phyloP scores from a whole-genome alignment of 139 green algal species.

The Micractinium sp. region DNA sequence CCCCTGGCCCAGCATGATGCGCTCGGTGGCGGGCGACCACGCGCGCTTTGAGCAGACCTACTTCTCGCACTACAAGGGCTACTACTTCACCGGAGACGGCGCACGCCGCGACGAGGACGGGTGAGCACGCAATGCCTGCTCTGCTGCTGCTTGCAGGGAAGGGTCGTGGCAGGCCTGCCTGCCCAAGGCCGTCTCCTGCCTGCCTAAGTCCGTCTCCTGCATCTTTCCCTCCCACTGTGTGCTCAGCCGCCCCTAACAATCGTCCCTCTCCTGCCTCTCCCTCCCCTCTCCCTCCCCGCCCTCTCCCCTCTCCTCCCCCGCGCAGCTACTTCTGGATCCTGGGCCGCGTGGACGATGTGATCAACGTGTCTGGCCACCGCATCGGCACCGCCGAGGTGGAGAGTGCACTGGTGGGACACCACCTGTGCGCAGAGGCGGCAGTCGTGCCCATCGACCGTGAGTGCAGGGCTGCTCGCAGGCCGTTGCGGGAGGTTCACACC shows the following conservation, averaged over 20 bases:
- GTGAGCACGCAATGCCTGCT: background rate
- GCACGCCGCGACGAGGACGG: constrained; percentile 74
- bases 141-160: background rate
- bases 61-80: constrained; percentile 92
- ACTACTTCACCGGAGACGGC: constrained; percentile 93
- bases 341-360: constrained; percentile 96
- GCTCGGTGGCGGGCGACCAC: constrained; percentile 90
- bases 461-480: constrained; percentile 89
- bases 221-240: background rate
- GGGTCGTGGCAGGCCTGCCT: background rate
- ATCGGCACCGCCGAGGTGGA: constrained; percentile 97
- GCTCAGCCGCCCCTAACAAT: too few relatives aligned
- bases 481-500: too few relatives aligned
- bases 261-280: background rate
- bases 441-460: constrained; percentile 86
- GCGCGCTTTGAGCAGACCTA: constrained; percentile 95
- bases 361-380: constrained; percentile 89
- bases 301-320: too few relatives aligned
- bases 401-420: constrained; percentile 81
- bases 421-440: constrained; percentile 88
- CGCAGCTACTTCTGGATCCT: constrained; percentile 83
- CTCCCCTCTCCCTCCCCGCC: background rate
- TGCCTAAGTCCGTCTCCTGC: background rate
- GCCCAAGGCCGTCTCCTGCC: background rate
- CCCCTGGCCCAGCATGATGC: constrained; percentile 90